Evolutionary conservation across 371 early-diverging fungal species (phyloP), one percentile per base, ranked within the genome.

Genomic region (Chytridium lagenaria): DNA sequence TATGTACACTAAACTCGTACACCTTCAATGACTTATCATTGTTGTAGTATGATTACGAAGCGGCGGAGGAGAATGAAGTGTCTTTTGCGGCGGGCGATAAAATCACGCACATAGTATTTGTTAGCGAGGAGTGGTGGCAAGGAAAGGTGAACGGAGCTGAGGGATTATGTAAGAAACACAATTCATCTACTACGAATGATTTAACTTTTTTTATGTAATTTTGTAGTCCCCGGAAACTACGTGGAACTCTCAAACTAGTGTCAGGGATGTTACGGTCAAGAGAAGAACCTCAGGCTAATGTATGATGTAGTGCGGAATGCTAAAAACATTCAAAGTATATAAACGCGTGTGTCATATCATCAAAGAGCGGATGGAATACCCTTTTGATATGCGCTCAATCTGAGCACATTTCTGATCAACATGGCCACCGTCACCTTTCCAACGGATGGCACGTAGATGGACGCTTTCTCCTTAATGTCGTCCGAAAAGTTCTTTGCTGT

Each of bases 401-500:
- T 88, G 50, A 97, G 84, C 65, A 98, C 85, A 77, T 98, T 98
- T 68, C 98, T 89, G 82, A 96, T 92, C 65, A 98, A 86, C 98
- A 98, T 98, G 19, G 95, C 92, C 3, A 97, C 95, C 0, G 98
- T 98, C 66, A 97, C 96, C 80, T 98, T 97, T 59, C 98, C 98
- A n/a, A 98, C 93, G 2, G 94, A 90, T 0, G 96, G 95, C 59
- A 98, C 95, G 77, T 92, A 98, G 77, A 98, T 93, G 36, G 94
- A 90, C 28, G 98, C 95, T 63, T 90, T 90, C 15, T 92, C 86
- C 80, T 91, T 92, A 76, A 97, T 89, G 64, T 90, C 91, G 52
- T 92, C 92, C 68, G 93, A 91, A 83, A 97, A 96, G 84, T 98
- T 98, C 76, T 93, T 92, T 75, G 83, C 89, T 22, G 94, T 92